Base-by-base conservation (phyloP, 331 rosid species). In the Malus hybrid region DNA sequence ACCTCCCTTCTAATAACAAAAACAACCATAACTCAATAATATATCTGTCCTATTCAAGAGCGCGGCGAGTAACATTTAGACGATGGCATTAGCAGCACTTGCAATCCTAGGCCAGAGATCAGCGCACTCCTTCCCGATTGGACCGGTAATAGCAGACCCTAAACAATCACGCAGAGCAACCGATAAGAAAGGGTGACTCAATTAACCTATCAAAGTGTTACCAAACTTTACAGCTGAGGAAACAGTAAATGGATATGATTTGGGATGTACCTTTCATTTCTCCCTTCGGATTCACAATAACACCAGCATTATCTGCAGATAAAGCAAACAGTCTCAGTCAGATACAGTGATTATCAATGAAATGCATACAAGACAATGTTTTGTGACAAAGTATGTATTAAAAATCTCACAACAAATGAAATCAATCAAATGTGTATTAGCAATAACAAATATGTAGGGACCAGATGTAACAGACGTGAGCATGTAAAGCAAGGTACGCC, bases 31-130 rank as follows among this genome's bases (percentile, higher is more conserved):
- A 64, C 59, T 42, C 48, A 42, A 39, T 18, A 16, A n/a, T 46
- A 71, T 14, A 72, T 71, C 36, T 67, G 65, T 57, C 67, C 65
- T 73, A 33, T n/a, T 65, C 34, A 10, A 42, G 1, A 6, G 46
- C 20, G 36, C 20, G 1, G 16, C 20, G 5, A 16, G 16, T 48
- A 63, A 42, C 68, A 1, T 67, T 80, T 33, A 85, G 10, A 85
- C 88, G 9, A 85, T 82, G 15, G 88, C 88, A 50, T 82, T 85
- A 1, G 88, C 88, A 28, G 88, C 88, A 55, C 88, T 85, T 5
- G 88, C 88, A 32, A 85, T 85, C 81, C 88, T 78, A 0, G 86
- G 88, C 88, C 88, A 85, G 5, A 85, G 81, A 79, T 85, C 88
- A 28, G 88, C 88, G 55, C 86, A 85, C 74, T 85, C 88, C 83